Base-by-base conservation (phyloP, 371 early-diverging fungal species). In the Mortierella sp. region DNA sequence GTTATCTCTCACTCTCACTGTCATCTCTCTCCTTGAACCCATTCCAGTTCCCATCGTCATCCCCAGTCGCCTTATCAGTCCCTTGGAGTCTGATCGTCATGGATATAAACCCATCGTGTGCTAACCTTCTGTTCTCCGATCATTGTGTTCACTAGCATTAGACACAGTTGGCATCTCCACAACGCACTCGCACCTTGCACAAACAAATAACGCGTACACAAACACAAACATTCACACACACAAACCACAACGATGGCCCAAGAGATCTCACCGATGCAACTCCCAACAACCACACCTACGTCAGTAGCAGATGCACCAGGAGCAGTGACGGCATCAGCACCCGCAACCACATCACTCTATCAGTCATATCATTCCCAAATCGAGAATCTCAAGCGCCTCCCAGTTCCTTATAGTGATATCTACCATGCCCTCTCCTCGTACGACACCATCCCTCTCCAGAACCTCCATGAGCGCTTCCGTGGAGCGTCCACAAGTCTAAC, bases 391-490 rank as follows among this genome's bases (percentile, higher is more conserved):
- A 63, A 79, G 31, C 48, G 71, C 31, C 64, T 76, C 0, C 71
- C 81, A 12, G 63, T 68, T 24, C 81, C 81, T 21, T 74, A 79
- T 28, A 60, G 66, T 27, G 71, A 76, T 34, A 81, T 81, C 37
- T 79, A 79, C 48, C 81, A 79, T 34, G 65, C 79, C 13, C 62
- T 81, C 17, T 78, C 78, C 10, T 58, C 73, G 27, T 47, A 82
- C 34, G 82, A 84, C 19, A 53, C 83, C 21, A 60, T 83, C 29
- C 71, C 85, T 2, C 68, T 81, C 22, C 48, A 46, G n/a, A 79
- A 82, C 17, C 56, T 82, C 8, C 21, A 79, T 41, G 64, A 73
- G n/a, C 57, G 67, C 22, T 84, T 84, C 44, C 43, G 72, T 37
- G 59, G 48, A 16, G 77, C 83, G 14, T 70, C 80, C 0, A 54